Conservation (phyloP, 1,139 yeast genomes). For the Candida sanyaensis region DNA sequence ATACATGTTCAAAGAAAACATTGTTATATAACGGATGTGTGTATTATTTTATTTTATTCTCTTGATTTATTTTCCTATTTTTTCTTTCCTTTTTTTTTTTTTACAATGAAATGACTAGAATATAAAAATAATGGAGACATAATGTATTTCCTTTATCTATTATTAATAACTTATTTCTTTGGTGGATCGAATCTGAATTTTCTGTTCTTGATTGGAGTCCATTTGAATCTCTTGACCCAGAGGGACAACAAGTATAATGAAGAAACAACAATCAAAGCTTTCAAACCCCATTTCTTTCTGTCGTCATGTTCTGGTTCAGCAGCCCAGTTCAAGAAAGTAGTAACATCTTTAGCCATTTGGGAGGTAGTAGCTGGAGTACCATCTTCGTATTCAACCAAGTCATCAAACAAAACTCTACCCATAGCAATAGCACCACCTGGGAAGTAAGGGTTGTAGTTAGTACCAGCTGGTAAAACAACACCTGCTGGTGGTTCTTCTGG, state of each 20-base stretch:
- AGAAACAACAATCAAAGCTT: constrained; percentile 81
- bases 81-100: not conserved
- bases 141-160: constrained; percentile 3
- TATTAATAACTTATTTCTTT: constrained; percentile 19
- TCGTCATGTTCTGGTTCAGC: constrained; percentile 99
- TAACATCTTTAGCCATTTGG: constrained; percentile 99
- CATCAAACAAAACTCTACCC: constrained; percentile 98
- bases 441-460: constrained; percentile 99
- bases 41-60: too few species aligned
- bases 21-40: too few species aligned
- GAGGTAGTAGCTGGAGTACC: constrained; percentile 99
- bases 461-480: constrained; percentile 85
- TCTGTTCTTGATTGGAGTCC: constrained; percentile 96
- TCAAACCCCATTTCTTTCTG: constrained; percentile 95
- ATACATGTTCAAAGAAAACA: not conserved
- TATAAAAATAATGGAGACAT: constrained; percentile 1
- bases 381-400: constrained; percentile 95
- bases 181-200: constrained; percentile 91
- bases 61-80: not conserved
- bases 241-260: constrained; percentile 80
- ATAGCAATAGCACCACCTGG: constrained; percentile 99
- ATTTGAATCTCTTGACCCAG: constrained; percentile 97
- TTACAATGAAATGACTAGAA: constrained; percentile 1
- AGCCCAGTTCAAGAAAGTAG: constrained; percentile 96
- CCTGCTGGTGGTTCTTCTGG: constrained; percentile 99